Base-by-base conservation (phyloP, 2,329 filamentous ascomycete genomes). In the Aspergillus sp. region DNA sequence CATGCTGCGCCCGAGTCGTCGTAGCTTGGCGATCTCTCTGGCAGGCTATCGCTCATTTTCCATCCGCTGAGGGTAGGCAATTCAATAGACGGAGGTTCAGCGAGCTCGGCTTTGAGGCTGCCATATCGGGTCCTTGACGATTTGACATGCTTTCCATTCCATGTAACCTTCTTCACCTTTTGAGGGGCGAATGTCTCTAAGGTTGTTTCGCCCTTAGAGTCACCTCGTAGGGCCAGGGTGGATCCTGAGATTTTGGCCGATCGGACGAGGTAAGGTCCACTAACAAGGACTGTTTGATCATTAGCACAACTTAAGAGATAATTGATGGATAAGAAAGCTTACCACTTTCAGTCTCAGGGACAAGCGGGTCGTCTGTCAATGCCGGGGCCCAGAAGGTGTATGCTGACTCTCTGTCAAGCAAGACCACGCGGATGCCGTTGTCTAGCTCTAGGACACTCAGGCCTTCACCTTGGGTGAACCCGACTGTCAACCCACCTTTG, bases 351-450 rank as follows among this genome's bases (percentile, higher is more conserved):
- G 80, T 73, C 2, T 74, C 75, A 0, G 73, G 71, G 0, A 79
- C 76, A 20, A 76, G 68, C 0, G 82, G 81, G 57, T 85, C 68
- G 5, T 74, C 75, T 0, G 75, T 78, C 7, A 83, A 71, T 1
- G 78, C 72, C 3, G 84, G 81, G 0, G 80, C 81, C 78, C 83
- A 86, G 66, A 86, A 84, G 0, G 76, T 71, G 64, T 85, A 86
- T 0, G 84, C 84, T 0, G 80, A 71, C 1, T 76, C 70, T 11
- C 83, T 75, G 60, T 86, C 83, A 13, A 85, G 71, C 1, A 87
- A 68, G 15, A 85, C 75, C 9, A 84, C 75, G 1, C 77, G 71
- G 1, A 81, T 71, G 0, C 79, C 79, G 53, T 82, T 80, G 3
- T 75, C 73, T 8, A 82, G 68, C 5, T 78, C 71, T 0, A 86